These are phyloP conservation scores for Stevia rebaudiana DNA, from an alignment of 140 eudicot species.

Conservation along the genomic window DNA sequence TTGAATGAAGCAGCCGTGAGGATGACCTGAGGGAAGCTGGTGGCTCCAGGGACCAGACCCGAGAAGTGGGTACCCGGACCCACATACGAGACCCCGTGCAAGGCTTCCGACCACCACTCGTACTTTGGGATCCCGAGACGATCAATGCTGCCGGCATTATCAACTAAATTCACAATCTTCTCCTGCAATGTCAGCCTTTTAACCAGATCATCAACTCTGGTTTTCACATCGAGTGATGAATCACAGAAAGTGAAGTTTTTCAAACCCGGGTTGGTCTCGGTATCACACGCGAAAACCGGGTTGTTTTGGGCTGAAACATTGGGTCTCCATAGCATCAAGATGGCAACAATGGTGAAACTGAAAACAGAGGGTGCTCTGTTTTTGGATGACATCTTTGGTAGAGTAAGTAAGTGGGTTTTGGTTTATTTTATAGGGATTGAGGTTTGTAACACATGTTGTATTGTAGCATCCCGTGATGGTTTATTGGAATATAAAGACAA, in stretches of 20 bases:
- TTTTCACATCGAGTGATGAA: slow-evolving; percentile 33
- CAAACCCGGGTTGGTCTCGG: slow-evolving; percentile 35
- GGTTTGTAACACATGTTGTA: slow-evolving; percentile 36
- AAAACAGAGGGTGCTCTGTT: slow-evolving; percentile 44
- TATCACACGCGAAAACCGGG: slow-evolving; percentile 75
- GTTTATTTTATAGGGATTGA: slow-evolving; percentile 21
- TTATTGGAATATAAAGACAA: slow-evolving; percentile 12
- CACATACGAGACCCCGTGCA: slow-evolving; percentile 67
- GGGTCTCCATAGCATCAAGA: background rate
- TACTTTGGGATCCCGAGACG: slow-evolving; percentile 79
- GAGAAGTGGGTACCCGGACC: slow-evolving; percentile 70
- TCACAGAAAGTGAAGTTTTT: slow-evolving; percentile 54
- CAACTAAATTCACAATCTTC: slow-evolving; percentile 51
- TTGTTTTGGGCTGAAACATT: slow-evolving; percentile 34
- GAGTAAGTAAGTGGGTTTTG: slow-evolving; percentile 18
- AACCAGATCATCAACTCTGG: slow-evolving; percentile 59
- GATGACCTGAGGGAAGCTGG: slow-evolving; percentile 94
- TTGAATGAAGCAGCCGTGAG: slow-evolving; percentile 83
- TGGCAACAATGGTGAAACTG: slow-evolving; percentile 36
- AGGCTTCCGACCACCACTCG: slow-evolving; percentile 98
- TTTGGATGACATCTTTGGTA: slow-evolving; percentile 22
- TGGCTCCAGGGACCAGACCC: slow-evolving; percentile 57
- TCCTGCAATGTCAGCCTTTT: slow-evolving; percentile 65
- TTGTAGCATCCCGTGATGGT: slow-evolving; percentile 55
- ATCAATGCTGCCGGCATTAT: slow-evolving; percentile 39